Evolutionary conservation across 768 basidiomycete genomes (phyloP), one percentile per base, ranked within the genome.

Genomic region (Mycena leptocephala): DNA sequence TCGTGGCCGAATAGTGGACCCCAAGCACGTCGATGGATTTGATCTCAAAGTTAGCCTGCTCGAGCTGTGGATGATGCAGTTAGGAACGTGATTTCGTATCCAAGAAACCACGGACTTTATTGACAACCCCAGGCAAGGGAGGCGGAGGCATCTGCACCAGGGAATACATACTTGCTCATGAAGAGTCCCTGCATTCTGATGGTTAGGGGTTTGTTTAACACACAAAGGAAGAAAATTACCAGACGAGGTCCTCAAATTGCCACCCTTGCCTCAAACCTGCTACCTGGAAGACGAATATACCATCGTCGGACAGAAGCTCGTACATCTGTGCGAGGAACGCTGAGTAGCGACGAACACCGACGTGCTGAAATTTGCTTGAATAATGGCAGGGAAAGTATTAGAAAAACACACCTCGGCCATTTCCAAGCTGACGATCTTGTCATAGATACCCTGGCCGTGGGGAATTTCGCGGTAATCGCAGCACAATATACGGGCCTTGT

Each of bases 161-260:
- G 98, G 94, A 99, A 99, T 83, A 99, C 87, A 79, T 99, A 99
- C 82, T 97, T 97, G 92, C 96, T 97, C 96, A 97, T 97, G 89
- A 97, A 98, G 28, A 97, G 90, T 78, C 97, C 95, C 94, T 95
- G 48, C 7, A 41, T 7, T 46, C 3, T 6, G 20, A 20, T 16
- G 33, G 62, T 72, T 18, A 77, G 64, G 13, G 28, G 7, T 30
- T 48, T 7, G 30, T 26, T 2, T 10, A 37, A 39, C 24, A 35
- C 24, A 33, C 10, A n/a, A 32, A 56, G 22, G 22, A 5, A 11
- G 24, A 14, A 84, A 86, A 46, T 30, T 80, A 94, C 97, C 98
- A 99, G 79, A 96, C 93, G 71, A 99, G 92, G 83, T 99, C 98
- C 88, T 99, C 98, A 79, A 94, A 99, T 84, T 99, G 98, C 98